Evolutionary conservation across 371 early-diverging fungal genomes (phyloP), one percentile per base, ranked within the genome.

Genomic region (Syncephalastrum sp.): DNA sequence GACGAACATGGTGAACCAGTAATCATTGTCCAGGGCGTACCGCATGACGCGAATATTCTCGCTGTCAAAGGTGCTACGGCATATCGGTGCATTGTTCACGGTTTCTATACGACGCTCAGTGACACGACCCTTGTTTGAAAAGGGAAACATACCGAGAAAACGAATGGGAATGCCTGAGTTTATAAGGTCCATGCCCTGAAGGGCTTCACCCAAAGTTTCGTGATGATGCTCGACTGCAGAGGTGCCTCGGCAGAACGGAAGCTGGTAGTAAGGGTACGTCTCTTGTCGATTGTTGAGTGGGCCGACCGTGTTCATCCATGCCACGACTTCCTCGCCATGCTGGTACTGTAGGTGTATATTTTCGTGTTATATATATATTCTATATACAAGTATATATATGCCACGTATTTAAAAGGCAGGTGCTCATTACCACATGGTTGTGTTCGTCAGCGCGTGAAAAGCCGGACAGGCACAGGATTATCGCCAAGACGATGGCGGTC

Each of bases 271-370:
- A 13, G 85, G 87, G 62, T 93, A 93, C 42, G 89, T 90, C 67
- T 93, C 91, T 63, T 91, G 90, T 47, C 85, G 68, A 59, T 83
- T 84, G 48, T 81, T 58, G 14, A 80, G 50, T 38, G 81, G 83
- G 61, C 91, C 91, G n/a, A 91, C 87, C 14, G 91, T 87, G 59
- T 89, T 89, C 68, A 83, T 82, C 88, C 88, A 87, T n/a, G 75
- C 77, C 8, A 84, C 78, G 3, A 87, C 83, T 49, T 82, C 82
- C 43, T 85, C 83, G 2, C 61, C 68, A 25, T 72, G 65, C 24
- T 65, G 58, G 50, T 87, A 87, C 84, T 86, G 42, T 50, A n/a
- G 1, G 33, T 45, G 3, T 13, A 48, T 27, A 23, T 17, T 21
- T 16, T 7, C 14, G 2, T 42, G 19, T 21, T 21, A 42, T 42